A percentile compares a stretch with the other conserved stretches of the same genome.
phyloP scores from a whole-genome alignment of 2,329 filamentous ascomycete species.

The Orbilia brochopaga region DNA sequence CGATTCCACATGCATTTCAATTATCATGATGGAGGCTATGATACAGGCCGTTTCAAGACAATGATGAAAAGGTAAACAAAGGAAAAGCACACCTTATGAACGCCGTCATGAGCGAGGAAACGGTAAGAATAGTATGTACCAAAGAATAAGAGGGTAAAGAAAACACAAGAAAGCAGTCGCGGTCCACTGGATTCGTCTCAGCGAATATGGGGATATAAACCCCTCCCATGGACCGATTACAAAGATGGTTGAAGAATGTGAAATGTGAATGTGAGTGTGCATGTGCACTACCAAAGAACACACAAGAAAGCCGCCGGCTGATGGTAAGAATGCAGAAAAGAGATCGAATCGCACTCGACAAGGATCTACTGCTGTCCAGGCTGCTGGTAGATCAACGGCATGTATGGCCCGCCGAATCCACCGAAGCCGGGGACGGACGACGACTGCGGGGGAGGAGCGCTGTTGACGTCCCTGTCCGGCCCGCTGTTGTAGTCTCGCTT shows the following conservation, averaged over 20 bases:
- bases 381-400: conserved; percentile 46
- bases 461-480: conserved; percentile 39
- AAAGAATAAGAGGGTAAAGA: conserved; percentile 6
- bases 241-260: not conserved
- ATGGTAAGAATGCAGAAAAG: not conserved
- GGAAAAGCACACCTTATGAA: conserved; percentile 24
- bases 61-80: not conserved
- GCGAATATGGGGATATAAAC: conserved; percentile 9
- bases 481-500: conserved; percentile 35
- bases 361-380: conserved; percentile 35
- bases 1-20: too few species aligned
- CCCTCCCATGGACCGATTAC: not conserved
- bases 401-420: conserved; percentile 32
- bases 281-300: too few species aligned
- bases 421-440: conserved; percentile 38
- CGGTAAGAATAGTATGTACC: not conserved
- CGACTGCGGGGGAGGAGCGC: conserved; percentile 16
- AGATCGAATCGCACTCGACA: not conserved
- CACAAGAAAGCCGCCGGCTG: not conserved
- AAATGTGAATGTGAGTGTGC: not conserved
- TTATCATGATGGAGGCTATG: conserved; percentile 10
- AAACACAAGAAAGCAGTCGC: conserved; percentile 17
- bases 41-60: conserved; percentile 24
- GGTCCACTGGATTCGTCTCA: conserved; percentile 11
- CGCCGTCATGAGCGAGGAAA: conserved; percentile 14